phyloP scores from a whole-genome alignment of 2,329 filamentous ascomycete species.

The Akanthomyces dipterigenus region DNA sequence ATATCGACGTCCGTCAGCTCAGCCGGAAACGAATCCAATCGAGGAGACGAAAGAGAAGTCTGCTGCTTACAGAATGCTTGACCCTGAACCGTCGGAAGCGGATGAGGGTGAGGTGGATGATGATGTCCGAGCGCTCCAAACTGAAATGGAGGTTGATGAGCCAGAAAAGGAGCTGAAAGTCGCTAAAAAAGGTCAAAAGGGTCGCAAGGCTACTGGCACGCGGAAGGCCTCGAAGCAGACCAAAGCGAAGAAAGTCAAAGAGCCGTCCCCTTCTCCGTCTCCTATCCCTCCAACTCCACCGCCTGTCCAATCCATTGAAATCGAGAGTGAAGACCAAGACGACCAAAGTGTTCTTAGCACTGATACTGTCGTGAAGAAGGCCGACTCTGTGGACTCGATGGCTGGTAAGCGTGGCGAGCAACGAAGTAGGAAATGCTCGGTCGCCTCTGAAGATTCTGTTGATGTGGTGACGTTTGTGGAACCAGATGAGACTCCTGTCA shows the following conservation, averaged over 20 bases:
- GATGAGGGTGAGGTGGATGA: constrained; percentile 45
- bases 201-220: constrained; percentile 40
- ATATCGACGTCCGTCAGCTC: constrained; percentile 26
- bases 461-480: constrained; percentile 6
- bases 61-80: constrained; percentile 45
- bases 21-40: constrained; percentile 20
- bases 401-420: background rate
- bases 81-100: constrained; percentile 37
- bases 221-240: constrained; percentile 47
- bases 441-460: constrained; percentile 10
- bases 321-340: constrained; percentile 17
- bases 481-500: constrained; percentile 17
- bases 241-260: constrained; percentile 34
- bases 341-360: constrained; percentile 36
- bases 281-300: constrained; percentile 16
- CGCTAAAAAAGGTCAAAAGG: constrained; percentile 52
- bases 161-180: constrained; percentile 32
- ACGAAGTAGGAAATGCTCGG: background rate
- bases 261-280: constrained; percentile 21
- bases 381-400: constrained; percentile 1
- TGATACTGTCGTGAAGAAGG: constrained; percentile 33
- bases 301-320: constrained; percentile 9
- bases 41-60: constrained; percentile 22
- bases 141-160: constrained; percentile 39
- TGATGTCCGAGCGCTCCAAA: constrained; percentile 43